A percentile compares a stretch with the other conserved stretches of the same genome.
phyloP scores from a whole-genome alignment of 1,284 basidiomycete species.

The Leucoagaricus sp. region DNA sequence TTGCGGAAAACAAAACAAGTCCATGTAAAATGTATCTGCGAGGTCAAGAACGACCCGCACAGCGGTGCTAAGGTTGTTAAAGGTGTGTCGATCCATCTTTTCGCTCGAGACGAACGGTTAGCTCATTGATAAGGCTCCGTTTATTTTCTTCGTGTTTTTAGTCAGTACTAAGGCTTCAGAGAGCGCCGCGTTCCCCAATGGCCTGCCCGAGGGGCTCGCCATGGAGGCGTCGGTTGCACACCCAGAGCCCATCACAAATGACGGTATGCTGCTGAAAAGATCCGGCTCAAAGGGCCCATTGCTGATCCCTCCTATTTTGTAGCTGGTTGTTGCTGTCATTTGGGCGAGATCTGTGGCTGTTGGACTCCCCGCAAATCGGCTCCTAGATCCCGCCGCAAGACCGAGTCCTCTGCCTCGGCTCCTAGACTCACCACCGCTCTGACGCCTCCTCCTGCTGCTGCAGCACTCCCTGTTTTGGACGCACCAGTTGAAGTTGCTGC shows the following conservation, averaged over 20 bases:
- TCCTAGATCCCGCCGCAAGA: slow-evolving; percentile 30
- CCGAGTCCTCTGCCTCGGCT: slow-evolving; percentile 3
- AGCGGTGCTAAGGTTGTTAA: slow-evolving; percentile 40
- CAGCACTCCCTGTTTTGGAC: no score
- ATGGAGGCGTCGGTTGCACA: slow-evolving; percentile 61
- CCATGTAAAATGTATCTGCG: slow-evolving; percentile 75
- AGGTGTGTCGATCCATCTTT: slow-evolving; percentile 44
- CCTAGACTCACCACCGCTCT: not conserved
- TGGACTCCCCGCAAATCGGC: slow-evolving; percentile 45
- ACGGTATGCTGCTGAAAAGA: not conserved
- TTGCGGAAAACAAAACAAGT: slow-evolving; percentile 72
- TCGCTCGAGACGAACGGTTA: slow-evolving; percentile 24
- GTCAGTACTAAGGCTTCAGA: slow-evolving; percentile 59
- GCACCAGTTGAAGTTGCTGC: no score
- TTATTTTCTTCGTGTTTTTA: slow-evolving; percentile 23
- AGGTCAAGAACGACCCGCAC: slow-evolving; percentile 37
- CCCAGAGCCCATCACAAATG: slow-evolving; percentile 21
- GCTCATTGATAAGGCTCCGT: slow-evolving; percentile 49
- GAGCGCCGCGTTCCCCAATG: slow-evolving; percentile 70
- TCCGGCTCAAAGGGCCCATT: not conserved
- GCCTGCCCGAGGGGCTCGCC: slow-evolving; percentile 54
- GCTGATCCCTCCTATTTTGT: slow-evolving; percentile 26
- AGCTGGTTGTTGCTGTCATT: slow-evolving; percentile 44
- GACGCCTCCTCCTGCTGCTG: not conserved
- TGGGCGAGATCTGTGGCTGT: slow-evolving; percentile 54